These are phyloP conservation scores for Plenodomus biglobosus DNA, from an alignment of 2,329 filamentous ascomycete genomes.

Conservation along the genomic window DNA sequence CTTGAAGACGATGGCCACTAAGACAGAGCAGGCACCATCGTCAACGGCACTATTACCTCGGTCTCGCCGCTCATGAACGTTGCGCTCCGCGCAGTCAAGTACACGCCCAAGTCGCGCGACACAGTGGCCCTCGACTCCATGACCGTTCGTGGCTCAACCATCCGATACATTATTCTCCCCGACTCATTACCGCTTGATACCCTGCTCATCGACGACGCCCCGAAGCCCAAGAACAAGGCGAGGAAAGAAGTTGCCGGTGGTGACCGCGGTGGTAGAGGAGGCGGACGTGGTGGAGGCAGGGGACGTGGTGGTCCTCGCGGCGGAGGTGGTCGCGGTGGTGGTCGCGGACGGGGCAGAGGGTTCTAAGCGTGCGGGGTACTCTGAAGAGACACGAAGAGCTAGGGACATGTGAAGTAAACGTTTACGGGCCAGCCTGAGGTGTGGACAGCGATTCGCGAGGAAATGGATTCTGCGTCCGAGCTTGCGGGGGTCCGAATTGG, in stretches of 20 bases:
- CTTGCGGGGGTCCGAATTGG: conserved; percentile 13
- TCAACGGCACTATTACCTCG: conserved; percentile 94
- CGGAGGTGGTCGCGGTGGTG: conserved; percentile 46
- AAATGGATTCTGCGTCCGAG: conserved; percentile 4
- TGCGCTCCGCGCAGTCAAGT: conserved; percentile 90
- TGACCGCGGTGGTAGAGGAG: conserved; percentile 46
- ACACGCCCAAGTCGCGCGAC: conserved; percentile 87
- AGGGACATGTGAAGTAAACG: conserved; percentile 1
- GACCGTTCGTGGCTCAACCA: conserved; percentile 93
- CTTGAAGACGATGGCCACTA: neutral
- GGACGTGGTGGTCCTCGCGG: conserved; percentile 46
- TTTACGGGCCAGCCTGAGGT: neutral
- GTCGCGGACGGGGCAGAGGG: conserved; percentile 47
- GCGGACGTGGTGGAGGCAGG: conserved; percentile 43
- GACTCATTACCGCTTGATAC: conserved; percentile 95
- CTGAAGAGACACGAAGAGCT: conserved; percentile 6
- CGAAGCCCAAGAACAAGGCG: conserved; percentile 99
- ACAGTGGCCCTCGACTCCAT: conserved; percentile 89
- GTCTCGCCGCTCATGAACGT: conserved; percentile 99
- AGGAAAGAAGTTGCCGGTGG: conserved; percentile 74
- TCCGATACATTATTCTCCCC: conserved; percentile 94
- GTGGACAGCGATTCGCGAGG: conserved; percentile 1
- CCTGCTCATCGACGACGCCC: conserved; percentile 90
- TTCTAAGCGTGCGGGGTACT: conserved; percentile 16
- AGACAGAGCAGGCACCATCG: conserved; percentile 71